phyloP scores from a whole-genome alignment of 257 asterid species.

The Lavandula angustifolia region DNA sequence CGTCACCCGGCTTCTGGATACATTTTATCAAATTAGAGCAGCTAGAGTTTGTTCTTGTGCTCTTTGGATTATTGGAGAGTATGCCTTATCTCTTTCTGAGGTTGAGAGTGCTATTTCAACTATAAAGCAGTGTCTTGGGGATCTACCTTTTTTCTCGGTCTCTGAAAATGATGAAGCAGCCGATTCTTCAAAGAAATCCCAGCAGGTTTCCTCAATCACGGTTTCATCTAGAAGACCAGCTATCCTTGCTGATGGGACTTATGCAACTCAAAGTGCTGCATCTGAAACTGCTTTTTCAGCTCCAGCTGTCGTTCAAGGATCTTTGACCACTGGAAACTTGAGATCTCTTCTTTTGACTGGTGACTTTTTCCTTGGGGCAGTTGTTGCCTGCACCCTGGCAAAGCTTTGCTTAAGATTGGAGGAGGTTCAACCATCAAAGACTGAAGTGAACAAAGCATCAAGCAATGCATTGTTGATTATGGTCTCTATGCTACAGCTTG shows the following conservation, averaged over 20 bases:
- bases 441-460: slow-evolving; percentile 76
- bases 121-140: slow-evolving; percentile 94
- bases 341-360: slow-evolving; percentile 92
- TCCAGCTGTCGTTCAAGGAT: slow-evolving; percentile 75
- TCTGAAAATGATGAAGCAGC: slow-evolving; percentile 78
- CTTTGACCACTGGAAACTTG: slow-evolving; percentile 65
- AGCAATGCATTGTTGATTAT: slow-evolving; percentile 64
- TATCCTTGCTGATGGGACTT: slow-evolving; percentile 94
- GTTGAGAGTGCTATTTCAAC: slow-evolving; percentile 84
- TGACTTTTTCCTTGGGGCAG: slow-evolving; percentile 93
- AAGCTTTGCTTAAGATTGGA: slow-evolving; percentile 81
- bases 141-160: slow-evolving; percentile 73
- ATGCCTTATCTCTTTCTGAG: slow-evolving; percentile 83
- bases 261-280: slow-evolving; percentile 98
- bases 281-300: slow-evolving; percentile 88
- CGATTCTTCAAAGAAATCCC: slow-evolving; percentile 75
- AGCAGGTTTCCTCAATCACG: slow-evolving; percentile 68
- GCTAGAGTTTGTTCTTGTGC: slow-evolving; percentile 94
- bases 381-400: slow-evolving; percentile 82
- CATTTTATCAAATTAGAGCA: slow-evolving; percentile 89
- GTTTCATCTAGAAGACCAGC: slow-evolving; percentile 95
- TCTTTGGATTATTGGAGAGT: slow-evolving; percentile 95
- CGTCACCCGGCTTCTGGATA: slow-evolving; percentile 80
- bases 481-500: slow-evolving; percentile 88
- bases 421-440: slow-evolving; percentile 81